Base-by-base conservation (phyloP, 768 basidiomycete species). In the Leccinum obscurum region DNA sequence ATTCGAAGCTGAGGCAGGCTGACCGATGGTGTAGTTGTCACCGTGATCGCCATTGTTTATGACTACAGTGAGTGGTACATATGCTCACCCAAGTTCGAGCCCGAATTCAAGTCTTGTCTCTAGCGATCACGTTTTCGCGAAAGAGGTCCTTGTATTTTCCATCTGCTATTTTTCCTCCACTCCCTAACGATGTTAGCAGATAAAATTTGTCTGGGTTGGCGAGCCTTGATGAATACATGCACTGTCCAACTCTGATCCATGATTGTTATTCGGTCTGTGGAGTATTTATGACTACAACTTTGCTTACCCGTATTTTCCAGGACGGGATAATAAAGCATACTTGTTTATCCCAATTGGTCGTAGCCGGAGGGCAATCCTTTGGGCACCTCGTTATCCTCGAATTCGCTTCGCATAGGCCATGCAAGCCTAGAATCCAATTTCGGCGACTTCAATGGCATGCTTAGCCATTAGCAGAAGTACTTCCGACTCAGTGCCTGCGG, bases 121-220 rank as follows among this genome's bases (percentile, higher is more conserved):
- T 44, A 70, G 69, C 63, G 26, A 34, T 70, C 14, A 55, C 62
- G 0, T 55, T 70, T 41, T n/a, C 60, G 9, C 30, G 3, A 55
- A 52, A 11, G 68, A 70, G 68, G 62, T 70, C 30, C 15, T 30
- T 46, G 4, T 28, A 10, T 52, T 11, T 22, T 35, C 17, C 1
- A 11, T 35, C 20, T 41, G 11, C 7, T 30, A 24, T 17, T 17
- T 6, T 15, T n/a, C n/a, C 37, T 8, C 11, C 14, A 4, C 2
- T 20, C 44, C 54, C 58, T 62, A n/a, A 70, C 8, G 10, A 13
- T 6, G 20, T 48, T 20, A 11, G 6, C 51, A 67, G 68, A 44
- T 65, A 56, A 28, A 49, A 11, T 61, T 54, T 46, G 24, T 69
- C 14, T 69, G 69, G 68, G 68, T 69, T 24, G 28, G 68, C 24